Evolutionary conservation across 495 filamentous ascomycete genomes (phyloP), one percentile per base, ranked within the genome.

Genomic region (Endocarpon pusillum): DNA sequence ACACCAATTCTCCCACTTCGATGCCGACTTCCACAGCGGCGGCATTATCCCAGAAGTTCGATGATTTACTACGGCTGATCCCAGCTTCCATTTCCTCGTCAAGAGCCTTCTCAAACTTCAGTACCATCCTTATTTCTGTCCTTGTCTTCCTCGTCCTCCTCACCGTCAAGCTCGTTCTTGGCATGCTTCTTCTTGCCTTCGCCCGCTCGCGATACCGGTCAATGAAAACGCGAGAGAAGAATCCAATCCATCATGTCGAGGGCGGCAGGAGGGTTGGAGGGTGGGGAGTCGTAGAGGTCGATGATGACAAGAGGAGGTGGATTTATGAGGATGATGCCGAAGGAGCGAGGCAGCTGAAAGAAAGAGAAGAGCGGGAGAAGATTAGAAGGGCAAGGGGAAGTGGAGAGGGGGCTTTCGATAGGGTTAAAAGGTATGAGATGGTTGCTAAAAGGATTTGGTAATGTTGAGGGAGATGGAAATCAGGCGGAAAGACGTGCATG

Each of bases 361-460:
- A 86, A 42, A 72, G 70, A 38, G 84, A 89, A 37, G 57, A 44
- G 21, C 58, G 59, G 40, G 69, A 72, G 34, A 53, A 55, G 32
- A 59, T 68, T 21, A 77, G 66, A 46, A 68, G 60, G 17, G 65
- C 59, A 31, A 66, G 67, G 45, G 61, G 68, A 38, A 51, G 50
- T 32, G 57, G 67, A 46, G 48, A 68, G 52, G 53, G 66, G 62
- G 25, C 47, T 57, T 64, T 85, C 35, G 74, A 72, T 11, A 64
- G 69, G 37, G 81, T 94, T 5, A 67, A 66, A 45, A 62, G 89
- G 51, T 94, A 94, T 62, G 78, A 75, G 44, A 93, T 96, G 89
- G 72, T 78, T 46, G 84, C 80, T 4, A 94, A 93, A 62, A 64
- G 86, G 54, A 94, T 94, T 49, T 94, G 85, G 83, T 91, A 42